Evolutionary conservation across 1,284 basidiomycete genomes (phyloP), one percentile per base, ranked within the genome.

Genomic region (Hypsizygus ulmarius): DNA sequence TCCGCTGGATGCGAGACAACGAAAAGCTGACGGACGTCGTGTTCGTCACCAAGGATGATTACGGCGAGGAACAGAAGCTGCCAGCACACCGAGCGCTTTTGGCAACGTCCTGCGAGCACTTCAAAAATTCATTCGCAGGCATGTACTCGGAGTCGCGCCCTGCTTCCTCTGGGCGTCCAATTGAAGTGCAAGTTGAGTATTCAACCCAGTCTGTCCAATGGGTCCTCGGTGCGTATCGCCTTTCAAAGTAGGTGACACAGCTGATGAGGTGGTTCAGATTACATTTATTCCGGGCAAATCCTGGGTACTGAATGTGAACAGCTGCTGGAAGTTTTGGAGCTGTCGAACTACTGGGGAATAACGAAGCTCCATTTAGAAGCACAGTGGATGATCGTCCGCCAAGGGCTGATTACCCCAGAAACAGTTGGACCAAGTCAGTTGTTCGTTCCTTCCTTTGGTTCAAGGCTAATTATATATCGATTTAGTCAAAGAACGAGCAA

Each of bases 41-140:
- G 12, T 66, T 72, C 41, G 36, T 58, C 14, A 45, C 56, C 14
- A 45, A 55, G 3, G 35, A 16, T 11, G 51, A 42, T n/a, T 4
- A 52, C 7, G 51, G 49, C n/a, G 50, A 54, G 8, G 50, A 47
- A 28, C 43, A 45, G 14, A 43, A 45, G 0, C 53, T 70, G 19
- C 53, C 51, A 4, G 69, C 64, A 1, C 70, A 73, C 52, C 61
- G 67, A 2, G 47, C 56, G 8, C 62, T 67, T 21, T 51, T 73
- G 18, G 63, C 65, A 5, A 57, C 62, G 1, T 60, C 58, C 45
- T 58, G 59, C 56, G 45, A 58, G 21, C 54, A 65, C 44, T 67
- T 71, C 49, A 39, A 51, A 12, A 52, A 56, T 39, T 47, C 59
- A 41, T 71, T 71, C 49, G 59, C 58, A 18, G 49, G 43, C 2